A percentile compares a stretch with the other conserved stretches of the same genome.
phyloP scores from a whole-genome alignment of 495 filamentous ascomycete species.

The Aspergillus asperescens region DNA sequence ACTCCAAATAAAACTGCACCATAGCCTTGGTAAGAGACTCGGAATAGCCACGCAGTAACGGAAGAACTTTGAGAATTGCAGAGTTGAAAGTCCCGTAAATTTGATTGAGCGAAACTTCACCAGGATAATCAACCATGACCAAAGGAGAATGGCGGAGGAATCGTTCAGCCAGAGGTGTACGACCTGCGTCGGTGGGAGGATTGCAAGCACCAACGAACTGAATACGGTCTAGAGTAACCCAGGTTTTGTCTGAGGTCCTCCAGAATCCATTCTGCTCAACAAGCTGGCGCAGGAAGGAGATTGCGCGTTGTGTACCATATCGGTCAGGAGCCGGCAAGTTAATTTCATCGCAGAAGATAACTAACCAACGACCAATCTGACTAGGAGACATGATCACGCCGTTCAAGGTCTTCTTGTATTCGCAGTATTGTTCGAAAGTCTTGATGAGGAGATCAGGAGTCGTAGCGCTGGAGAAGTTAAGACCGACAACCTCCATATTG shows the following conservation, averaged over 20 bases:
- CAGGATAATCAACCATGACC: conserved; percentile 99
- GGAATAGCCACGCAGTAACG: conserved; percentile 88
- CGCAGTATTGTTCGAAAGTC: conserved; percentile 98
- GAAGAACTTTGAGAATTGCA: conserved; percentile 93
- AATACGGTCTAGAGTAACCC: conserved; percentile 95
- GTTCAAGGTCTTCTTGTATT: conserved; percentile 96
- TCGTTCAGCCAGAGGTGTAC: conserved; percentile 85
- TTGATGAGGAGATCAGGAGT: conserved; percentile 97
- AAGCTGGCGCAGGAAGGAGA: conserved; percentile 92
- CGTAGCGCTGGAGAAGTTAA: conserved; percentile 98
- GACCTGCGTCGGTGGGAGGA: conserved; percentile 95
- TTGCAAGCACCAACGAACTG: conserved; percentile 99
- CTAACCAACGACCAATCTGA: conserved; percentile 95
- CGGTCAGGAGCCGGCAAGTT: conserved; percentile 98
- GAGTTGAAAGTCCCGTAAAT: conserved; percentile 99
- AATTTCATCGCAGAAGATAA: conserved; percentile 98
- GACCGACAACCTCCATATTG: conserved; percentile 97
- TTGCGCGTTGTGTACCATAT: conserved; percentile 94
- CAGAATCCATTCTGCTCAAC: conserved; percentile 99
- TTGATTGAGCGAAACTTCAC: conserved; percentile 85
- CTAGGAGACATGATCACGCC: conserved; percentile 92
- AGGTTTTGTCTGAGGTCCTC: conserved; percentile 93
- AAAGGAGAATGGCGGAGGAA: conserved; percentile 94
- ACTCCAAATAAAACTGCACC: conserved; percentile 94
- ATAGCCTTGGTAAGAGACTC: conserved; percentile 94